A percentile compares a stretch with the other conserved stretches of the same genome.
phyloP scores from a whole-genome alignment of 1,139 yeast genomes.

The Ogataea hybrid region DNA sequence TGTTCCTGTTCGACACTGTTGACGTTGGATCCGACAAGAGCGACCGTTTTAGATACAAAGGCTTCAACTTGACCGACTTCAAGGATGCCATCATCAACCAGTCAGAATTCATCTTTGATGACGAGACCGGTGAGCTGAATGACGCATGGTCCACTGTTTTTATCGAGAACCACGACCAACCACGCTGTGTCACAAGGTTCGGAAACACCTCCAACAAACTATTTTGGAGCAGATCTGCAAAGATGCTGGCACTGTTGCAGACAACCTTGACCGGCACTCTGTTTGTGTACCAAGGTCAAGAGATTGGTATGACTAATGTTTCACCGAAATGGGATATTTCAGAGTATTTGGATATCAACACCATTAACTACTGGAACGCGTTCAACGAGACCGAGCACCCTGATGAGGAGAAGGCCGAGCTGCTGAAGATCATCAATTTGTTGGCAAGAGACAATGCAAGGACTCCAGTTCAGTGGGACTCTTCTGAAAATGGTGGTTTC shows the following conservation, averaged over 20 bases:
- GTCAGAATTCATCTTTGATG: constrained; percentile 37
- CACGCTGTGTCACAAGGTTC: constrained; percentile 51
- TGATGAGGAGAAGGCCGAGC: constrained; percentile 35
- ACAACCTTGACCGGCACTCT: constrained; percentile 53
- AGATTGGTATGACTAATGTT: constrained; percentile 54
- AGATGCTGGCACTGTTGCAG: constrained; percentile 47
- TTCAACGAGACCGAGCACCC: constrained; percentile 33
- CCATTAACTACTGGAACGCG: constrained; percentile 33
- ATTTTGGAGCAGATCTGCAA: constrained; percentile 41
- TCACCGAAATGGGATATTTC: constrained; percentile 43
- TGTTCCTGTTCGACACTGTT: constrained; percentile 48
- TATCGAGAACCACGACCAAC: constrained; percentile 59
- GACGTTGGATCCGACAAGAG: constrained; percentile 39
- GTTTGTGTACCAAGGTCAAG: constrained; percentile 61
- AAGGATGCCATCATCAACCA: constrained; percentile 38
- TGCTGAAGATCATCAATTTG: constrained; percentile 34
- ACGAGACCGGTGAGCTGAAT: constrained; percentile 33
- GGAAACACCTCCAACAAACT: constrained; percentile 41
- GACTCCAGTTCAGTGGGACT: constrained; percentile 60
- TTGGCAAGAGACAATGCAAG: constrained; percentile 53
- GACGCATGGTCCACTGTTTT: constrained; percentile 63
- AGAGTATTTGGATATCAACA: constrained; percentile 48
- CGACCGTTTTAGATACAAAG: constrained; percentile 37
- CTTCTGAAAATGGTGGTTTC: constrained; percentile 37
- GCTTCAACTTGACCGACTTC: constrained; percentile 41